phyloP scores from a whole-genome alignment of 495 filamentous ascomycete genomes.

The Aspergillus bertholletiae region DNA sequence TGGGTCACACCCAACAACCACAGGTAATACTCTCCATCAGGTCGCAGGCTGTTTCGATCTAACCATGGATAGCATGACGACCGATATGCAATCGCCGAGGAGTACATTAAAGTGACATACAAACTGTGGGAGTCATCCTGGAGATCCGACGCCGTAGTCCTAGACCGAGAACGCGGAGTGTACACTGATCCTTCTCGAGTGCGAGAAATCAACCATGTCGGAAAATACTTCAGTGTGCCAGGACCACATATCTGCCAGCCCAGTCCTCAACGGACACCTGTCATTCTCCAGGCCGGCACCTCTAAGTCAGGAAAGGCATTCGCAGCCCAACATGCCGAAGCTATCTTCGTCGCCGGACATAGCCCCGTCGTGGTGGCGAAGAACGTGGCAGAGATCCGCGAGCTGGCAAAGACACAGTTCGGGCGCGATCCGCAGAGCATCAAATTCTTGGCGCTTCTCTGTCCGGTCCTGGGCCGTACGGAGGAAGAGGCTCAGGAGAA shows the following conservation, averaged over 20 bases:
- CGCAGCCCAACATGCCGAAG: constrained; percentile 57
- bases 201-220: constrained; percentile 61
- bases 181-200: constrained; percentile 59
- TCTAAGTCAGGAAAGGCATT: constrained; percentile 61
- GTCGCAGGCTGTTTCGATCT: not conserved
- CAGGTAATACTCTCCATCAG: constrained; percentile 20
- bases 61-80: constrained; percentile 56
- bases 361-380: constrained; percentile 43
- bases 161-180: constrained; percentile 50
- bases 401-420: constrained; percentile 38
- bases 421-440: constrained; percentile 48
- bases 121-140: constrained; percentile 68
- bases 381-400: constrained; percentile 48
- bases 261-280: constrained; percentile 61
- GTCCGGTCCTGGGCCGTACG: constrained; percentile 49
- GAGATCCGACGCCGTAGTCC: constrained; percentile 61
- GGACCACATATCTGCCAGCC: constrained; percentile 64
- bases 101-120: constrained; percentile 67
- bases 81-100: constrained; percentile 62
- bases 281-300: constrained; percentile 63
- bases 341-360: constrained; percentile 50
- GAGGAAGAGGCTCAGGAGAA: constrained; percentile 53
- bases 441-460: constrained; percentile 52
- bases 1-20: constrained; percentile 52
- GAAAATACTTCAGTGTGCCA: constrained; percentile 62